Evolutionary conservation across 495 filamentous ascomycete species (phyloP), one percentile per base, ranked within the genome.

Genomic region (Trypethelium eluteriae): DNA sequence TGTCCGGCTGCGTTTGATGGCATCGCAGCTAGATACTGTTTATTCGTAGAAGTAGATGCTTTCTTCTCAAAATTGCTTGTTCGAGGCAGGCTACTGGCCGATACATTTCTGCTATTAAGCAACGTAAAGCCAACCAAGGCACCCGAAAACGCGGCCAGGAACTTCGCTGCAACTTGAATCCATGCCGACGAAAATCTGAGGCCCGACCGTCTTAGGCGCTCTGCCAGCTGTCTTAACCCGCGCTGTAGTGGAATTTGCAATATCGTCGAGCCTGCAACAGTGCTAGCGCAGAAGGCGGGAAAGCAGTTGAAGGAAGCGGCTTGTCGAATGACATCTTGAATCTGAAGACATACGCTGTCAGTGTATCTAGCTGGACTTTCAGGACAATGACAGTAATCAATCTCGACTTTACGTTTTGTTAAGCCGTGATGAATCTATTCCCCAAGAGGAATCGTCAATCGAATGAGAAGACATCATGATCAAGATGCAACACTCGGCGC

Each of bases 251-350:
- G 83, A 16, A 68, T 18, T 56, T 88, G 86, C n/a, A 94, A 76
- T 59, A 92, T 70, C 16, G 88, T 90, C 67, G 87, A 90, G 38
- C 90, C 89, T 44, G 90, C 91, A 57, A 93, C 83, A 18, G 94
- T 76, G 16, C 81, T 76, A 11, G 84, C 93, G 76, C 92, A 96
- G 73, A 92, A 94, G 5, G 90, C 85, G 39, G 93, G 90, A 72
- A 96, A 94, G 47, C 88, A 78, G 69, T 85, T 63, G 7, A 66
- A 18, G 3, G 81, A 67, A 76, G 73, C 66, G 81, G 63, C 76
- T 73, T 74, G 69, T 38, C 71, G 44, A 70, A 74, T 25, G n/a
- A 73, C 46, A 35, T 39, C 16, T 25, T 46, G n/a, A 14, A 74
- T 39, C 72, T 74, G 56, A 9, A 35, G 14, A 38, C 34, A 32